These are phyloP conservation scores for Colletotrichum tamarilloi DNA, from an alignment of 2,329 filamentous ascomycete genomes.

Conservation along the genomic window DNA sequence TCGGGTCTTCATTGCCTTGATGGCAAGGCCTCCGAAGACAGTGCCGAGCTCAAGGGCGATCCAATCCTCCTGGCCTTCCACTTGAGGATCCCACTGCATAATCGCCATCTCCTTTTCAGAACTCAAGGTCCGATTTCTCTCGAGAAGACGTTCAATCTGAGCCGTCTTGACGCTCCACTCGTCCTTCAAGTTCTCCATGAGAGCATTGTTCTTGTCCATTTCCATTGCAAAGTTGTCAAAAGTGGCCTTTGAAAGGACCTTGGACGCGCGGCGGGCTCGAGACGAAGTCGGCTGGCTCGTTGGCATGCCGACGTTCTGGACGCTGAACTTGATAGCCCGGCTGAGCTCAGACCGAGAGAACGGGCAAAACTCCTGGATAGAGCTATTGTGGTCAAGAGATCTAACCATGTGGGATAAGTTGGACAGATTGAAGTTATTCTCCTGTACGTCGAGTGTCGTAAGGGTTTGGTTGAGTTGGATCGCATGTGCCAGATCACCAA, in stretches of 20 bases:
- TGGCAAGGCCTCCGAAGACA: conserved; percentile 46
- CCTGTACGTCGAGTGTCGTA: conserved; percentile 64
- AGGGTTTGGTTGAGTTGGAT: conserved; percentile 61
- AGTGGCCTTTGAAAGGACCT: conserved; percentile 31
- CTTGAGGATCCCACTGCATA: conserved; percentile 22
- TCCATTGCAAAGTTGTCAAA: conserved; percentile 32
- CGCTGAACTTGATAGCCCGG: conserved; percentile 45
- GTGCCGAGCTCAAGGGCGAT: conserved; percentile 25
- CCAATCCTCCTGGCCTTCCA: conserved; percentile 23
- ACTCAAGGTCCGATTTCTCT: conserved; percentile 45
- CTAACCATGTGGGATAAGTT: conserved; percentile 59
- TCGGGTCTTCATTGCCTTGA: conserved; percentile 26
- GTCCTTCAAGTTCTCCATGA: conserved; percentile 50
- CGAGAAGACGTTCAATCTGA: conserved; percentile 47
- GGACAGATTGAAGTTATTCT: conserved; percentile 65
- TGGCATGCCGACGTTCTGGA: conserved; percentile 32
- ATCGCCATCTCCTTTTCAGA: conserved; percentile 19
- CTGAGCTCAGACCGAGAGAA: conserved; percentile 51
- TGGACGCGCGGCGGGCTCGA: conserved; percentile 29
- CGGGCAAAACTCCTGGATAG: conserved; percentile 57
- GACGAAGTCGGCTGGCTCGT: conserved; percentile 20
- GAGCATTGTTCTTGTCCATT: conserved; percentile 43
- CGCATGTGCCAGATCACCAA: conserved; percentile 62
- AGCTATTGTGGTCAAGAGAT: conserved; percentile 54
- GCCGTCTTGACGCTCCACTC: conserved; percentile 52